phyloP scores from a whole-genome alignment of 23 red algal species.

The Porphyridium purpureum region DNA sequence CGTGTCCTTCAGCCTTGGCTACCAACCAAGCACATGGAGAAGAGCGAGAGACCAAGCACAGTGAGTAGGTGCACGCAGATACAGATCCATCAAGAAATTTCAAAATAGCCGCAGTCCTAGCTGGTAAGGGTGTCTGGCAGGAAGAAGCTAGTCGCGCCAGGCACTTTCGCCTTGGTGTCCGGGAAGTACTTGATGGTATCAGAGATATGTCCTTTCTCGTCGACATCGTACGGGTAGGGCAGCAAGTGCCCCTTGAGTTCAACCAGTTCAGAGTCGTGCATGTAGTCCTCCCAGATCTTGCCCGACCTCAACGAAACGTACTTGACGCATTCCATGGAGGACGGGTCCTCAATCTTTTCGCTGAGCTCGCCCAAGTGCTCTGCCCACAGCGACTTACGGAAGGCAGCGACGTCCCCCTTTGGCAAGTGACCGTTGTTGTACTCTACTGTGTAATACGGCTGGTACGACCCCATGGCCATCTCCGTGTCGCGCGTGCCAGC shows the following conservation, averaged over 20 bases:
- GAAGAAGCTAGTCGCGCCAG: background rate
- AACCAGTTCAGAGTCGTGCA: constrained; percentile 10
- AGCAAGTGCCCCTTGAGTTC: background rate
- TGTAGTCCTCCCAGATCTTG: constrained; percentile 43
- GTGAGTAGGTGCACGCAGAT: no score
- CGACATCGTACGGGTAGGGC: constrained; percentile 1
- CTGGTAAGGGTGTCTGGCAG: constrained; percentile 3
- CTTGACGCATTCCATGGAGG: constrained; percentile 27
- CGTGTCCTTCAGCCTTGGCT: no score
- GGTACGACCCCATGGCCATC: constrained; percentile 42
- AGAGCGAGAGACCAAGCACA: no score
- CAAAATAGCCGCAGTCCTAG: no score
- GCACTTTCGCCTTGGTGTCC: constrained; percentile 1
- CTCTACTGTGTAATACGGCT: constrained; percentile 17
- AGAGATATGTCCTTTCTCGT: background rate
- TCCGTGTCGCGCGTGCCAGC: constrained; percentile 62
- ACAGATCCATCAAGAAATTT: no score
- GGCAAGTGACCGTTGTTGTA: constrained; percentile 6
- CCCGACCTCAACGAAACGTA: constrained; percentile 15
- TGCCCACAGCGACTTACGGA: constrained; percentile 29
- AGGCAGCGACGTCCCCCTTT: constrained; percentile 44
- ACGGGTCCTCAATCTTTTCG: constrained; percentile 22
- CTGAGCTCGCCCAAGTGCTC: constrained; percentile 49
- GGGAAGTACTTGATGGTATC: background rate
- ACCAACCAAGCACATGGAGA: no score